Evolutionary conservation across 306 rosid species (phyloP).

Genomic region (Geum urbanum): DNA sequence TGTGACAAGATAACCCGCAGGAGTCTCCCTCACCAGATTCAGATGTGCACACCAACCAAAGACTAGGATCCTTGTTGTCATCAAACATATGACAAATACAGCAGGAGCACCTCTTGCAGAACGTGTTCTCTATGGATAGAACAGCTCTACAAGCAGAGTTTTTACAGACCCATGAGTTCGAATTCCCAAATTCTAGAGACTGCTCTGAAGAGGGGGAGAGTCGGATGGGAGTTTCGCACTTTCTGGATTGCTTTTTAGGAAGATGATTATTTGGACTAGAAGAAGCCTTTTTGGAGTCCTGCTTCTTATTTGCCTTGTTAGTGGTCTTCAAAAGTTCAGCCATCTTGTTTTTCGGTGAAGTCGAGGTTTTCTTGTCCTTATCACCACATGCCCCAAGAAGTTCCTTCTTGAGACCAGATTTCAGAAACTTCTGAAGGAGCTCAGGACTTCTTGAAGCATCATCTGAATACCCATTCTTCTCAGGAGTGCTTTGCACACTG

Average conservation of each 20-base stretch:
- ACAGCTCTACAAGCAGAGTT: constrained; percentile 97
- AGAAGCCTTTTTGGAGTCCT: constrained; percentile 62
- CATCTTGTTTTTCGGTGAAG: constrained; percentile 48
- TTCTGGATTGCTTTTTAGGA: constrained; percentile 74
- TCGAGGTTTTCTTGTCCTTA: constrained; percentile 52
- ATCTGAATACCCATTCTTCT: constrained; percentile 69
- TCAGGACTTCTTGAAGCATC: constrained; percentile 76
- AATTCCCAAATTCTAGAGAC: constrained; percentile 63
- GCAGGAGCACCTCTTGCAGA: constrained; percentile 98
- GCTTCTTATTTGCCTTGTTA: constrained; percentile 65
- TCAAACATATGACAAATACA: constrained; percentile 94
- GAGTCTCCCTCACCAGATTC: constrained; percentile 79
- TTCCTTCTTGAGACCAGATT: constrained; percentile 72
- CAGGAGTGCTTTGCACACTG: constrained; percentile 80
- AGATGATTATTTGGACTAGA: constrained; percentile 50
- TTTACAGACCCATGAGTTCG: constrained; percentile 87
- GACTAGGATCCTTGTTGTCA: constrained; percentile 99
- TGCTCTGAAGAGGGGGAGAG: constrained; percentile 51
- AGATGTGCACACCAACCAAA: constrained; percentile 90
- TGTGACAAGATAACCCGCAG: constrained; percentile 92
- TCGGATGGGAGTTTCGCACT: constrained; percentile 80
- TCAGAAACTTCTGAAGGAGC: constrained; percentile 68
- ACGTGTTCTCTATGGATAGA: constrained; percentile 79
- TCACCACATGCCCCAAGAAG: constrained; percentile 50
- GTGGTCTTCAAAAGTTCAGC: constrained; percentile 50